Evolutionary conservation across 331 rosid species (phyloP), one percentile per base, ranked within the genome.

Genomic region (Quercus phellos): DNA sequence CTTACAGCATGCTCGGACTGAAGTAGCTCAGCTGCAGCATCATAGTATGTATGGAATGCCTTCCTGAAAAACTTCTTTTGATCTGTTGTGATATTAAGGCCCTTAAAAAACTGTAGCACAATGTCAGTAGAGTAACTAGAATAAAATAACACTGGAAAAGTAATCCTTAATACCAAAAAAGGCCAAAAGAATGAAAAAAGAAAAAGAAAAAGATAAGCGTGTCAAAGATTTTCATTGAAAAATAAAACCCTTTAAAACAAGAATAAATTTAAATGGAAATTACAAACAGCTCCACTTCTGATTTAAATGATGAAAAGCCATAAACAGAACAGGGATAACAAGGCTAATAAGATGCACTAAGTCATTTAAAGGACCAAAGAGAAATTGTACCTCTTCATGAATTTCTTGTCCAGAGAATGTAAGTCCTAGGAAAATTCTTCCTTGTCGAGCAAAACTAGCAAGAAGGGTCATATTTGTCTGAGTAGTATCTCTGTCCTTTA

Each of bases 391-490:
- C 94, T 95, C 98, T 77, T 90, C 98, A 51, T 89, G 89, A 83
- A 93, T 78, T 83, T 91, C 96, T 42, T 88, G 96, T 74, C 96
- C 99, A 83, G 87, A 68, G 21, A 86, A 87, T 71, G 91, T 78
- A 85, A 95, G 88, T 69, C 97, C 96, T 51, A 95, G 84, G 85
- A 95, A 90, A 77, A 91, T 82, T 84, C 99, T 95, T 66, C 97
- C 99, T 76, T 95, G 99, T 55, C 98, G 96, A 77, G 97, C 96
- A 89, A 95, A 95, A 89, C 99, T 95, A 72, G 98, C 93, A 83
- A 95, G 98, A 80, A 95, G 98, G 72, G 99, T 91, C 89, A 95
- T 90, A 91, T 91, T 93, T 42, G 98, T 95, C 85, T 90, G 96
- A 69, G 96, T 84, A 78, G 98, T 81, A 80, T 95, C 99, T 19